Percentiles rank a stretch among this genome's conserved stretches.
Evolutionary conservation across 345 rosid genomes (phyloP).

Genomic region (Sisymbrium altissimum): DNA sequence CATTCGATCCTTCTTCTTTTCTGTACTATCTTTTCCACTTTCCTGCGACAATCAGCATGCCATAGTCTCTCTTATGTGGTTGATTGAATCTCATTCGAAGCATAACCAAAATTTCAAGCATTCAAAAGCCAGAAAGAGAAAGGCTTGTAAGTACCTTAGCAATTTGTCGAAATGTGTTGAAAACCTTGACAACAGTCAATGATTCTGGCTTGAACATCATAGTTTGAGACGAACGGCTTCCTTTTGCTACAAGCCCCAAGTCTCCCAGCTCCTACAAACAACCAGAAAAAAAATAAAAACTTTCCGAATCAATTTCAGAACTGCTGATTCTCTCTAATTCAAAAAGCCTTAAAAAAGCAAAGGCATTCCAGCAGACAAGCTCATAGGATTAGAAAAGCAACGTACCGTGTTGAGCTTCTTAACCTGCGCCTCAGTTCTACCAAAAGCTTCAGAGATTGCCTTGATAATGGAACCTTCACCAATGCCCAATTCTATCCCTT

Average conservation of each 20-base stretch:
- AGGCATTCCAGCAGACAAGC: background rate
- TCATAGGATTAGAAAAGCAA: background rate
- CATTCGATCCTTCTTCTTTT: conserved; percentile 88
- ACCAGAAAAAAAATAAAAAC: background rate
- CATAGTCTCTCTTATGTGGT: background rate
- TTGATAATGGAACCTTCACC: conserved; percentile 77
- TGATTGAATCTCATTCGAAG: background rate
- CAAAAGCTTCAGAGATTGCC: conserved; percentile 84
- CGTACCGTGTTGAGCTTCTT: conserved; percentile 66
- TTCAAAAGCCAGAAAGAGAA: background rate
- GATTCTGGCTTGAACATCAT: conserved; percentile 89
- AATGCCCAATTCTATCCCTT: conserved; percentile 88
- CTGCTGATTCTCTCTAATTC: background rate
- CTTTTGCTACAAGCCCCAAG: conserved; percentile 92
- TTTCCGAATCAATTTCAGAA: background rate
- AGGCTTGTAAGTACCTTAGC: conserved; percentile 59
- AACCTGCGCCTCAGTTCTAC: conserved; percentile 72
- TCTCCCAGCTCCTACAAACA: conserved; percentile 72
- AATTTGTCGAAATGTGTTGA: conserved; percentile 66
- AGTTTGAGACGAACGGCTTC: conserved; percentile 84
- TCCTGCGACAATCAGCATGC: conserved; percentile 47
- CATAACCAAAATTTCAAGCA: background rate
- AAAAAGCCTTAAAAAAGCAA: background rate
- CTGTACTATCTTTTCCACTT: conserved; percentile 92
- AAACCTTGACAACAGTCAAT: conserved; percentile 78